These are phyloP conservation scores for Pyrenopolyporus hunteri DNA, from an alignment of 495 filamentous ascomycete species.

Conservation along the genomic window DNA sequence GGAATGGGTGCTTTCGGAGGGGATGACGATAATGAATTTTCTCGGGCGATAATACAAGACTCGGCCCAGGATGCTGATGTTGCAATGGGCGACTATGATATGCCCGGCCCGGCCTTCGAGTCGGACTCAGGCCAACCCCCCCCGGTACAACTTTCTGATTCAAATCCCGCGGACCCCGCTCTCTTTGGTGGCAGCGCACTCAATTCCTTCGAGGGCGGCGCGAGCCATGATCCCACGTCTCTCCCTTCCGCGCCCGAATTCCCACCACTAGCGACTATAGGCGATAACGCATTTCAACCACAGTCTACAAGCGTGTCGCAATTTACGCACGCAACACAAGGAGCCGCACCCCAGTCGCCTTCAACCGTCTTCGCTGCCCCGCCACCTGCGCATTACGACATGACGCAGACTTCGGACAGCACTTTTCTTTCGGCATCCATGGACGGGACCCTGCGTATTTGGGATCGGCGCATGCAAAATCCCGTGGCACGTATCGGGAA, in stretches of 20 bases:
- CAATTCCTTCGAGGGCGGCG: conserved; percentile 20
- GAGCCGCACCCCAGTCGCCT: conserved; percentile 36
- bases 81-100: conserved; percentile 41
- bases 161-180: conserved; percentile 12
- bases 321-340: conserved; percentile 3
- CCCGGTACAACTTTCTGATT: conserved; percentile 15
- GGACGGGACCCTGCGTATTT: conserved; percentile 86
- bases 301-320: conserved; percentile 7
- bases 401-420: conserved; percentile 60
- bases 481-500: conserved; percentile 80
- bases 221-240: conserved; percentile 20
- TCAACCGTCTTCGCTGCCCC: conserved; percentile 41
- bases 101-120: conserved; percentile 35
- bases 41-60: conserved; percentile 72
- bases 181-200: conserved; percentile 19
- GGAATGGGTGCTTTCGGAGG: conserved; percentile 68
- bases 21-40: conserved; percentile 89
- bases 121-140: conserved; percentile 26
- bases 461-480: conserved; percentile 81
- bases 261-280: background rate
- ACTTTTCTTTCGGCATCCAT: conserved; percentile 88
- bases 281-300: conserved; percentile 16
- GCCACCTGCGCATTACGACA: conserved; percentile 43
- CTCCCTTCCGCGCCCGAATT: conserved; percentile 32
- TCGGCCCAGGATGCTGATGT: conserved; percentile 49